Conservation (phyloP, 345 rosid genomes). For the Linum lewisii region DNA sequence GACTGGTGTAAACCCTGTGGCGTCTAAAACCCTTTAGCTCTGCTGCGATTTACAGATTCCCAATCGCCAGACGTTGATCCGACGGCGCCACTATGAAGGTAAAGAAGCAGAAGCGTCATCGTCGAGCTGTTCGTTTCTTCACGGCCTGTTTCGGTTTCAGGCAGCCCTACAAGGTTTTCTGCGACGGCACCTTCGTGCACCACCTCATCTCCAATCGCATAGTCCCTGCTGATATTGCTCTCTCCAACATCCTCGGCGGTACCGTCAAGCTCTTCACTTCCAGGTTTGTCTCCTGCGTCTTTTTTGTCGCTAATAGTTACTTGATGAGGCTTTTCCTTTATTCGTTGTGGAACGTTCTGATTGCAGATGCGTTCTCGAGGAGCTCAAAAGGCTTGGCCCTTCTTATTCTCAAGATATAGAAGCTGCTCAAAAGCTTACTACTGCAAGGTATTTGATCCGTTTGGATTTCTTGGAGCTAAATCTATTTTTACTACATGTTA, state of each 20-base stretch:
- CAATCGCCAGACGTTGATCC: not conserved
- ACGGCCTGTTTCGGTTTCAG: conserved; percentile 64
- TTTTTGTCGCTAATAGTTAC: not conserved
- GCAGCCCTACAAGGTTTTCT: conserved; percentile 68
- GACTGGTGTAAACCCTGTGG: not conserved
- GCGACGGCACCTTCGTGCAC: conserved; percentile 79
- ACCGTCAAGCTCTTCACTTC: conserved; percentile 86
- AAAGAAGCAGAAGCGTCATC: conserved; percentile 73
- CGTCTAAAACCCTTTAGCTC: not conserved
- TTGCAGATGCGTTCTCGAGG: conserved; percentile 59
- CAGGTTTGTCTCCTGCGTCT: conserved; percentile 26
- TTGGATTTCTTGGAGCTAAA: not conserved
- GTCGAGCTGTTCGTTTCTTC: conserved; percentile 64
- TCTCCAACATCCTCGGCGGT: conserved; percentile 51
- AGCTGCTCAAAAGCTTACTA: conserved; percentile 44
- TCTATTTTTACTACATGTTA: not conserved
- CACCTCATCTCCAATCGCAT: conserved; percentile 46
- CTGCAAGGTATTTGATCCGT: conserved; percentile 41
- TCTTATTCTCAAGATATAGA: conserved; percentile 44
- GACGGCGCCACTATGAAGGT: conserved; percentile 37
- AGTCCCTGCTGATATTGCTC: conserved; percentile 58
- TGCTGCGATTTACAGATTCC: not conserved
- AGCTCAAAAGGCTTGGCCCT: conserved; percentile 61
- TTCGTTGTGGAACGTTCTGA: not conserved
- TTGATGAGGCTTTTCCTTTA: not conserved